These are phyloP conservation scores for Vaccinium myrtillus DNA, from an alignment of 148 eudicot species.

Conservation along the genomic window DNA sequence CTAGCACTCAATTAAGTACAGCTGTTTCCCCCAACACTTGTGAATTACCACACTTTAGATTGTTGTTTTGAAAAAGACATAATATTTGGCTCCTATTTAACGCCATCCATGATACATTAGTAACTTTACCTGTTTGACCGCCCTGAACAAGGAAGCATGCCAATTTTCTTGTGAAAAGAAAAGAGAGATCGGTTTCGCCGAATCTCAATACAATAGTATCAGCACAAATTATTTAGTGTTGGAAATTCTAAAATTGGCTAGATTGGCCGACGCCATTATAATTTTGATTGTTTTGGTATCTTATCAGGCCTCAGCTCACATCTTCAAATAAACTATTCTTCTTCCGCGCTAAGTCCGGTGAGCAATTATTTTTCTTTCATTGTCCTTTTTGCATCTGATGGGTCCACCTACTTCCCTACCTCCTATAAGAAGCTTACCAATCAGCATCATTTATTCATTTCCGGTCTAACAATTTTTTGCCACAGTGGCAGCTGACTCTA, in stretches of 20 bases:
- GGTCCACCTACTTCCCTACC: neutral
- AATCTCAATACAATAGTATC: neutral
- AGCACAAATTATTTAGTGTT: neutral
- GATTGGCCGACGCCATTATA: too few species aligned
- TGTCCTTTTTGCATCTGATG: neutral
- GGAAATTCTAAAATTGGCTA: neutral
- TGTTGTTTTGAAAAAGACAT: neutral
- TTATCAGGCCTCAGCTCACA: slow-evolving; percentile 28
- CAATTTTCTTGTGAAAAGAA: neutral
- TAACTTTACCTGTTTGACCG: neutral
- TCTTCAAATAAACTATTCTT: slow-evolving; percentile 33
- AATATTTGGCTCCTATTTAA: neutral
- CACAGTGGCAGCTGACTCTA: slow-evolving; percentile 36
- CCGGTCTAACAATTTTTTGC: neutral
- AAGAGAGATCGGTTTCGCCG: neutral
- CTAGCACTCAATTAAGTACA: neutral
- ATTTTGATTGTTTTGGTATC: neutral
- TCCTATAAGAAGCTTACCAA: slow-evolving; percentile 2
- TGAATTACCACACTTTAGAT: neutral
- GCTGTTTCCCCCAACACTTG: neutral
- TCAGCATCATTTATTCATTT: neutral
- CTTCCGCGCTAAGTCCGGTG: slow-evolving; percentile 36
- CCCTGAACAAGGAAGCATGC: neutral
- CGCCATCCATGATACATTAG: neutral
- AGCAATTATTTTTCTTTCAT: slow-evolving; percentile 12